Conservation (phyloP, 345 rosid genomes). For the Aquilaria sinensis region DNA sequence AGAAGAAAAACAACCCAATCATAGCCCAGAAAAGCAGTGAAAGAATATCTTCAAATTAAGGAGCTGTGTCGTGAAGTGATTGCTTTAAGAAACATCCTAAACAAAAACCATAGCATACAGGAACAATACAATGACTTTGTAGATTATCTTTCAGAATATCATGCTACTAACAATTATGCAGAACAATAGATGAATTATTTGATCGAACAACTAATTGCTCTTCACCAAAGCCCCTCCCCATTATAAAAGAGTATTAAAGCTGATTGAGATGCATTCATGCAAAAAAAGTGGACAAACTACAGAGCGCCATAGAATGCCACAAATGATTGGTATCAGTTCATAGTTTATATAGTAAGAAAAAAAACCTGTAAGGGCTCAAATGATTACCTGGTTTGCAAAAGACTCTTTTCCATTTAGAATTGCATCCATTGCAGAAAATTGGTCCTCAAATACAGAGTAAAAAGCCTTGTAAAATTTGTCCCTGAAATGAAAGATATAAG, state of each 20-base stretch:
- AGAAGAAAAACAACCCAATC: not conserved
- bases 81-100: not conserved
- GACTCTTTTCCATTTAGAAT: constrained; percentile 67
- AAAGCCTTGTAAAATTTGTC: constrained; percentile 64
- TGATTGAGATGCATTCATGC: not conserved
- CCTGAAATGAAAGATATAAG: constrained; percentile 37
- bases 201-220: not conserved
- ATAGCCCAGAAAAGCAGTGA: constrained; percentile 2
- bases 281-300: not conserved
- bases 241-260: not conserved
- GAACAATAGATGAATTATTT: not conserved
- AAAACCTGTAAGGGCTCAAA: constrained; percentile 7
- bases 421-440: constrained; percentile 83
- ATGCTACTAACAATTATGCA: constrained; percentile 1
- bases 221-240: not conserved
- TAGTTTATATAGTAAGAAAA: constrained; percentile 2
- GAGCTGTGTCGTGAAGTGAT: not conserved
- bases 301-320: not conserved
- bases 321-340: not conserved
- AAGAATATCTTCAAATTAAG: not conserved
- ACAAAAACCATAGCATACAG: constrained; percentile 3
- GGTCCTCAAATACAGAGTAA: constrained; percentile 78
- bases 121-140: not conserved
- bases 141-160: not conserved
- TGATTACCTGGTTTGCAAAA: constrained; percentile 65